phyloP scores from a whole-genome alignment of 2,329 filamentous ascomycete genomes.

The Fusarium luffae region DNA sequence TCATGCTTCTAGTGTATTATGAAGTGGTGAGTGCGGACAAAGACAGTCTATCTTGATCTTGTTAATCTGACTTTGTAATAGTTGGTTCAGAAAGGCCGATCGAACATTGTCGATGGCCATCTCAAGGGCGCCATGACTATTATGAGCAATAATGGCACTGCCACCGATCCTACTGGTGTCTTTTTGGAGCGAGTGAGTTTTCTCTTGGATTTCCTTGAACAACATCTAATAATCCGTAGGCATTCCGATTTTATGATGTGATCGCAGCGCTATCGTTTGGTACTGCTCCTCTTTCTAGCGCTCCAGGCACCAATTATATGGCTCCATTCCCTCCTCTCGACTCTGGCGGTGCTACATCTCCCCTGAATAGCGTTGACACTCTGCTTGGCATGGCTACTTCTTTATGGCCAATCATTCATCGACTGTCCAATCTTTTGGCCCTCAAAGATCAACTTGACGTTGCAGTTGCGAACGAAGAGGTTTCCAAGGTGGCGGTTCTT shows the following conservation, averaged over 20 bases:
- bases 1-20: constrained; percentile 71
- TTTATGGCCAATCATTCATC: constrained; percentile 72
- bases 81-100: constrained; percentile 69
- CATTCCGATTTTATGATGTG: constrained; percentile 74
- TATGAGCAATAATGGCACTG: constrained; percentile 61
- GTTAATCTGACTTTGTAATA: constrained; percentile 46
- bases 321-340: constrained; percentile 61
- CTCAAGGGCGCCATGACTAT: constrained; percentile 71
- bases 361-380: constrained; percentile 65
- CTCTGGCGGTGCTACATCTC: constrained; percentile 57
- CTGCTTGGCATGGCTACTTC: constrained; percentile 71
- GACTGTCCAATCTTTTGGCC: constrained; percentile 65
- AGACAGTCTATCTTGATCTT: neutral
- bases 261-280: constrained; percentile 71
- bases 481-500: constrained; percentile 59
- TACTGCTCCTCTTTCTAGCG: constrained; percentile 65
- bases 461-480: constrained; percentile 55
- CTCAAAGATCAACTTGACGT: constrained; percentile 63
- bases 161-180: constrained; percentile 62
- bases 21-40: constrained; percentile 64
- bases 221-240: constrained; percentile 52
- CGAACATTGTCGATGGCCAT: constrained; percentile 70
- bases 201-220: neutral
- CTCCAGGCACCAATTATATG: constrained; percentile 59
- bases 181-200: constrained; percentile 68